Base-by-base conservation (phyloP, 2,329 filamentous ascomycete genomes). In the Mycosphaerella sp. region DNA sequence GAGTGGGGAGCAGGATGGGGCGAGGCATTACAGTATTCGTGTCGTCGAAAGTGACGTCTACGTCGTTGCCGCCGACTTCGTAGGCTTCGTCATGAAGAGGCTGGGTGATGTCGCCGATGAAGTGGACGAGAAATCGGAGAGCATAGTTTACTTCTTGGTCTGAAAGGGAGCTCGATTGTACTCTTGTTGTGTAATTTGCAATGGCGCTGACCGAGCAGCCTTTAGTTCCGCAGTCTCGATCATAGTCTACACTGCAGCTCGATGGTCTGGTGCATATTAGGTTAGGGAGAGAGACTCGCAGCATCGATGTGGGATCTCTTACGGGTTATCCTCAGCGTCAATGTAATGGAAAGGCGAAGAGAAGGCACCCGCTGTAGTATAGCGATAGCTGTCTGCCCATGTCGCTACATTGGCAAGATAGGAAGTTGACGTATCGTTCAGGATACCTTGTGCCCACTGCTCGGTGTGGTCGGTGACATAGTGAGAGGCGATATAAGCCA, bases 31-130 rank as follows among this genome's bases (percentile, higher is more conserved):
- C 32, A 36, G 72, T 75, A 0, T 59, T 61, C 7, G 56, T 57
- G 38, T 69, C 70, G 48, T 71, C 64, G 62, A 75, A 77, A 0
- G 69, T 73, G 14, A 76, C 73, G 47, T 72, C 67, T 56, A 76
- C 72, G 2, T 62, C 64, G 61, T 76, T 76, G 36, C 73, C 74
- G 45, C 74, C 74, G 5, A 73, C 58, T 6, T 70, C 72, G 12
- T 72, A 64, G 43, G 69, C 72, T 63, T 81, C 78, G 9, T 76
- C 75, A 61, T 81, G 80, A 46, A 95, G 73, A 0, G 86, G 87
- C 65, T 90, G 89, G 0, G 61, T 59, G 51, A 67, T 65, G 67
- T 95, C 89, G 53, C 88, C 80, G 9, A 93, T 72, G 63, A 80
- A 78, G 51, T 72, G 77, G 17, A 80, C 68, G 49, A 80, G 65